Percentiles rank a stretch among this genome's conserved stretches.
phyloP scores from a whole-genome alignment of 2,329 filamentous ascomycete genomes.

The Xylariaceae sp. region DNA sequence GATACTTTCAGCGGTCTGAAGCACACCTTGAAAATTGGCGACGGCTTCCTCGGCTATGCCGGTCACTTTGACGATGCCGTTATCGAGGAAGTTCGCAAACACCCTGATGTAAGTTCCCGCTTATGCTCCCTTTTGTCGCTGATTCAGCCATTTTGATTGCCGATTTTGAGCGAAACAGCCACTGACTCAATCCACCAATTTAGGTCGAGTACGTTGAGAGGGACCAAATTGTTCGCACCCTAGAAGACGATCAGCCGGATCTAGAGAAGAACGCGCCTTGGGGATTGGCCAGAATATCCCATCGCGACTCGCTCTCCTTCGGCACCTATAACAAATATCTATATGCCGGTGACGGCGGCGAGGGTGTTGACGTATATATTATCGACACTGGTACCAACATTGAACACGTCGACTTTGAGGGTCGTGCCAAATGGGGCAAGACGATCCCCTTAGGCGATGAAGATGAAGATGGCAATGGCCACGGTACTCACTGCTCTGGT shows the following conservation, averaged over 20 bases:
- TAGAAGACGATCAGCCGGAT: conserved; percentile 46
- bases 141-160: not conserved
- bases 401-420: conserved; percentile 95
- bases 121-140: not conserved
- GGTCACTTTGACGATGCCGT: conserved; percentile 92
- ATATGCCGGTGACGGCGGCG: conserved; percentile 80
- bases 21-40: conserved; percentile 92
- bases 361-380: conserved; percentile 97
- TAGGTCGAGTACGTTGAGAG: conserved; percentile 96
- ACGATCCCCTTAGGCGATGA: conserved; percentile 81
- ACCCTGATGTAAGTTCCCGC: conserved; percentile 81
- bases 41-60: conserved; percentile 80
- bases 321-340: conserved; percentile 98
- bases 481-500: conserved; percentile 98
- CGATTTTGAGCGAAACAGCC: not conserved
- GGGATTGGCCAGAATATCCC: conserved; percentile 96
- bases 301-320: conserved; percentile 81
- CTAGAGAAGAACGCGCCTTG: conserved; percentile 92
- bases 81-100: conserved; percentile 88
- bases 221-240: conserved; percentile 85
- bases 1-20: conserved; percentile 79
- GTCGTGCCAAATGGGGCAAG: conserved; percentile 93
- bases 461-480: conserved; percentile 92
- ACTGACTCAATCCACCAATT: conserved; percentile 19
- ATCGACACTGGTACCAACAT: conserved; percentile 96